Percentiles rank a stretch among this genome's conserved stretches.
phyloP scores from a whole-genome alignment of 1,284 basidiomycete species.

The Ganoderma lucidum region DNA sequence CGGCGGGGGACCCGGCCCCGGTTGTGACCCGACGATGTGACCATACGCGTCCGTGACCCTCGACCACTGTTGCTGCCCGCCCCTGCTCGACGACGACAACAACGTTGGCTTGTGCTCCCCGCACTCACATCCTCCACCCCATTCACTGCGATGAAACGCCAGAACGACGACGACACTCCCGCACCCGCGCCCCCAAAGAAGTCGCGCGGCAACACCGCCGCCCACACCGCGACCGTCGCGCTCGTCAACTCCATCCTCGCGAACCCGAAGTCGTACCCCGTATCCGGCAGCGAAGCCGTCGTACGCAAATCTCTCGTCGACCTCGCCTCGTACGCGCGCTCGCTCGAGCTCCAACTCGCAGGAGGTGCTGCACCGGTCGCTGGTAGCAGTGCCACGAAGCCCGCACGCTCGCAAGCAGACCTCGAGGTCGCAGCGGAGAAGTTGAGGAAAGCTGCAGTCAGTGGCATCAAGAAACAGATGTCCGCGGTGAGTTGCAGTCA shows the following conservation, averaged over 20 bases:
- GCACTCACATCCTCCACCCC: neutral
- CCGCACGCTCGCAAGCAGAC: conserved; percentile 50
- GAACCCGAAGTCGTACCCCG: conserved; percentile 43
- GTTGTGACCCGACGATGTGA: conserved; percentile 6
- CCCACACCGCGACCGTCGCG: conserved; percentile 45
- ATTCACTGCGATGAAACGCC: conserved; percentile 45
- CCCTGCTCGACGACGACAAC: neutral
- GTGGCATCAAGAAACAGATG: conserved; percentile 66
- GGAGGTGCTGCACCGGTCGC: conserved; percentile 19
- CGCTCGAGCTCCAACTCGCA: conserved; percentile 46
- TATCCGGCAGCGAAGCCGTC: conserved; percentile 45
- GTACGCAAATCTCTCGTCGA: conserved; percentile 44
- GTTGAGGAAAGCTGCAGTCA: conserved; percentile 51
- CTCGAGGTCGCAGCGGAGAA: conserved; percentile 56
- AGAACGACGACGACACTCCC: conserved; percentile 38
- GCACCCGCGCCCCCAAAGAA: conserved; percentile 41
- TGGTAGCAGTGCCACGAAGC: conserved; percentile 35
- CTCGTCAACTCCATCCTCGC: conserved; percentile 49
- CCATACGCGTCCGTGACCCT: conserved; percentile 14
- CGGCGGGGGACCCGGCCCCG: no score
- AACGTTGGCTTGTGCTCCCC: neutral
- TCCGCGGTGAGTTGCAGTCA: conserved; percentile 41
- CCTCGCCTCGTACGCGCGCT: conserved; percentile 54
- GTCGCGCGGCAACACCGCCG: conserved; percentile 34
- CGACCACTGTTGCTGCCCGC: neutral